Conservation (phyloP, 169 alveolate species). For the Plasmodium billcollinsi region DNA sequence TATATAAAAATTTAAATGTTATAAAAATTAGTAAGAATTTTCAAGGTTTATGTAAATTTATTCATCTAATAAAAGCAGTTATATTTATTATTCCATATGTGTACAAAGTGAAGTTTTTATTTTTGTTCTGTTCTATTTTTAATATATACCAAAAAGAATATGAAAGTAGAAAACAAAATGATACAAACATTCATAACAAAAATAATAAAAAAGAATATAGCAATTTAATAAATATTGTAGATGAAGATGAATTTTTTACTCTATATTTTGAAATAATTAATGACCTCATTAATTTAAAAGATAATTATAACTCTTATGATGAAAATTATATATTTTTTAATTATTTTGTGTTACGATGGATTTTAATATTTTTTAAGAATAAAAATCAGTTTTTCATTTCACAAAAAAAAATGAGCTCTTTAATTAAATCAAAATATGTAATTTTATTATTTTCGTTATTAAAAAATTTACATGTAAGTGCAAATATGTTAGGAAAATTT, state of each 20-base stretch:
- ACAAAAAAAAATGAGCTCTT: slow-evolving; percentile 9
- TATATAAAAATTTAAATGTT: slow-evolving; percentile 55
- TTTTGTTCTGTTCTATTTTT: slow-evolving; percentile 67
- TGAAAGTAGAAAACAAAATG: neutral
- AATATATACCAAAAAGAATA: slow-evolving; percentile 57
- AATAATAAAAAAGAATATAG: slow-evolving; percentile 2
- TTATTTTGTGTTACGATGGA: slow-evolving; percentile 69
- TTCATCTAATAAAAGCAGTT: slow-evolving; percentile 38
- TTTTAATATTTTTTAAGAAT: slow-evolving; percentile 53
- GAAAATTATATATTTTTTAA: slow-evolving; percentile 28
- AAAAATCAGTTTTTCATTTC: slow-evolving; percentile 38
- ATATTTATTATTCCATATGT: slow-evolving; percentile 37
- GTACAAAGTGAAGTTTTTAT: slow-evolving; percentile 48
- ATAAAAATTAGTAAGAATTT: slow-evolving; percentile 56
- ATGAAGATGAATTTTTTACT: slow-evolving; percentile 37
- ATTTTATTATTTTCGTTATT: slow-evolving; percentile 31
- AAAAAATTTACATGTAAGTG: slow-evolving; percentile 42
- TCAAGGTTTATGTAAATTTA: slow-evolving; percentile 41
- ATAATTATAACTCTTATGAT: slow-evolving; percentile 67
- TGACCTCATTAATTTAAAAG: slow-evolving; percentile 17
- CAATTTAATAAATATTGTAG: neutral
- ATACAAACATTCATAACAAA: neutral
- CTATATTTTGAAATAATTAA: slow-evolving; percentile 55
- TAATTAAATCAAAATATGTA: slow-evolving; percentile 28
- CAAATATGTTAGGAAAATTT: neutral